Percentiles rank a stretch among this genome's conserved stretches.
These are phyloP conservation scores for Coprinellus micaceus DNA, from an alignment of 768 basidiomycete genomes.

Conservation along the genomic window DNA sequence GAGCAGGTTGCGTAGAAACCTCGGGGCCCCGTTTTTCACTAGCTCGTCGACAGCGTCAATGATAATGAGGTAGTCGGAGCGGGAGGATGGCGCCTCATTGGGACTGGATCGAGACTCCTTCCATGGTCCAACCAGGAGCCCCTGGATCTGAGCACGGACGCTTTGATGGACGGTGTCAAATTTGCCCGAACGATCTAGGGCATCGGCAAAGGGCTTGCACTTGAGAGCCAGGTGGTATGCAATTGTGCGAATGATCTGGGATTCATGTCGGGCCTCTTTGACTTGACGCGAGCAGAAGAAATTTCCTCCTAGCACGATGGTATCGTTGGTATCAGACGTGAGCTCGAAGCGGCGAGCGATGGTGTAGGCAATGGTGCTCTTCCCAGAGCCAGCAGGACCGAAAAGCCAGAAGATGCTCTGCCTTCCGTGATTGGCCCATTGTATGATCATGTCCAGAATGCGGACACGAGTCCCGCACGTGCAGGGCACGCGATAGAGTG, in stretches of 20 bases:
- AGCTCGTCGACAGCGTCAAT: slow-evolving; percentile 3
- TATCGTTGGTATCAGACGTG: background rate
- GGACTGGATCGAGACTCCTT: background rate
- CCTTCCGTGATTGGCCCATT: slow-evolving; percentile 22
- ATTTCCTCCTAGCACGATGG: background rate
- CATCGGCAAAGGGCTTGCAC: background rate
- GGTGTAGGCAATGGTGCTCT: slow-evolving; percentile 1
- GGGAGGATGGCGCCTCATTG: background rate
- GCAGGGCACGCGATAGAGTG: slow-evolving; percentile 17
- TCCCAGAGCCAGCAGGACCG: slow-evolving; percentile 17
- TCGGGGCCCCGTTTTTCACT: background rate
- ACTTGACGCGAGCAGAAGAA: slow-evolving; percentile 7
- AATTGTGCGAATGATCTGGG: background rate
- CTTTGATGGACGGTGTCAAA: background rate
- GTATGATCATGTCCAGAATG: slow-evolving; percentile 17
- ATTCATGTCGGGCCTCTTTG: background rate
- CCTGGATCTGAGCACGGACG: background rate
- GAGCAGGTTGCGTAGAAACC: background rate
- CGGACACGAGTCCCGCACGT: slow-evolving; percentile 22
- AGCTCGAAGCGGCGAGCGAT: background rate
- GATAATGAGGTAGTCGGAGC: background rate
- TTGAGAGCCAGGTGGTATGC: slow-evolving; percentile 2
- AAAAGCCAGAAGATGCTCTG: slow-evolving; percentile 18
- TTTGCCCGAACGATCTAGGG: background rate
- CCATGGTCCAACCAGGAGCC: slow-evolving; percentile 1